Percentiles rank a stretch among this genome's conserved stretches.
Conservation (phyloP, 2,329 filamentous ascomycete genomes). For the Beauveria sp. region DNA sequence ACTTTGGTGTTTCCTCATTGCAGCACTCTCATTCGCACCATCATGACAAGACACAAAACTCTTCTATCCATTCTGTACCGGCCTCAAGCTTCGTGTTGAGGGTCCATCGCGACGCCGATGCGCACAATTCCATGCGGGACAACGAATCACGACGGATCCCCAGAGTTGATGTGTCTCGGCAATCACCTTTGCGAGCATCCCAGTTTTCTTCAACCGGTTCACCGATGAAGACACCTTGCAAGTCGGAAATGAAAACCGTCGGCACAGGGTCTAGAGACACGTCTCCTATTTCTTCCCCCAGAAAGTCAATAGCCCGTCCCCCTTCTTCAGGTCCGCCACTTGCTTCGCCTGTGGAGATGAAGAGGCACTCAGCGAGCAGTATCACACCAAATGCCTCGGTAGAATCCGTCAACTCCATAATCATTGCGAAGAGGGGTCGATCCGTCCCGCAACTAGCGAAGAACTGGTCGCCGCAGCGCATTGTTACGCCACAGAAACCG, state of each 20-base stretch:
- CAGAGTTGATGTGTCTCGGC: not conserved
- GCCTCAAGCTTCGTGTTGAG: conserved; percentile 1
- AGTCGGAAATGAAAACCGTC: not conserved
- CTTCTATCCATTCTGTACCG: not conserved
- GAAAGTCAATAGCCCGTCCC: not conserved
- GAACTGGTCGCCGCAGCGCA: conserved; percentile 8
- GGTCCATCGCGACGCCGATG: not conserved
- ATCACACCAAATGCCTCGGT: not conserved
- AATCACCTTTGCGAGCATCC: not conserved
- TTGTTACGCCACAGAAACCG: conserved; percentile 9
- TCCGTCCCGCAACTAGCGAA: not conserved
- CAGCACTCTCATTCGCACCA: not conserved
- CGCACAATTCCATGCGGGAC: not conserved
- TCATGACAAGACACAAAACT: not conserved
- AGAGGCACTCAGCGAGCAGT: not conserved
- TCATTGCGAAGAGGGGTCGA: not conserved
- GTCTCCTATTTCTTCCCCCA: not conserved
- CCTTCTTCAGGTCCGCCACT: not conserved
- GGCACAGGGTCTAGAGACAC: not conserved
- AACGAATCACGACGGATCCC: not conserved
- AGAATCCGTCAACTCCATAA: not conserved
- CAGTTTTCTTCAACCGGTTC: not conserved
- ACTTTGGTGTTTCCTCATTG: not conserved
- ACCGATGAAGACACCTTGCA: not conserved
- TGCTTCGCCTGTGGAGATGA: not conserved